phyloP scores from a whole-genome alignment of 768 basidiomycete genomes.

The Mrakia blollopis region DNA sequence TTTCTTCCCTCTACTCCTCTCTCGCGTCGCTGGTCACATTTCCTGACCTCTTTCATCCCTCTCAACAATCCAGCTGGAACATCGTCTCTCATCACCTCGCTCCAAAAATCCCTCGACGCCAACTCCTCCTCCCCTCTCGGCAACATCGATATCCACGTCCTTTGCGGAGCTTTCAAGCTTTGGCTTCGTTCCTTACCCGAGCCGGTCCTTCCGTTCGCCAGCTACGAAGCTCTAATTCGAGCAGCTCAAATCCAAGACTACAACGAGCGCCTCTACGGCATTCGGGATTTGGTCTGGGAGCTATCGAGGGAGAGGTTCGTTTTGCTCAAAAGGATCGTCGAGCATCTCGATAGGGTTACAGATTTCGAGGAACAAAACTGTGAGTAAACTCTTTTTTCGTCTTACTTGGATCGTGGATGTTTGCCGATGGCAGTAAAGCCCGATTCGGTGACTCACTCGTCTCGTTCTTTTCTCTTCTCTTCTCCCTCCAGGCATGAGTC shows the following conservation, averaged over 20 bases:
- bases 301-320: conserved; percentile 72
- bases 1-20: background rate
- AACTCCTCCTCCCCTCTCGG: conserved; percentile 38
- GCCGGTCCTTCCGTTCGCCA: conserved; percentile 65
- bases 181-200: conserved; percentile 82
- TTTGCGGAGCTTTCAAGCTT: conserved; percentile 75
- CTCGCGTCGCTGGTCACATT: too few species aligned
- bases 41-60: background rate
- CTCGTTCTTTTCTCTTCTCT: conserved; percentile 2
- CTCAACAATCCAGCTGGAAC: conserved; percentile 17
- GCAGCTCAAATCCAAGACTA: conserved; percentile 68
- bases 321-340: conserved; percentile 68
- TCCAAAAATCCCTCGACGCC: conserved; percentile 17
- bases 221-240: conserved; percentile 64
- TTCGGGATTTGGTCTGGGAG: conserved; percentile 62
- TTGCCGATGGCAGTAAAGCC: background rate
- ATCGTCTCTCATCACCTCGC: conserved; percentile 7
- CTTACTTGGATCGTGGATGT: conserved; percentile 34
- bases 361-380: conserved; percentile 18
- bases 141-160: conserved; percentile 70
- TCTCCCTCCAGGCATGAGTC: conserved; percentile 86
- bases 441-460: background rate
- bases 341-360: conserved; percentile 63
- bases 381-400: background rate
- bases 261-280: conserved; percentile 58